Evolutionary conservation across 345 rosid genomes (phyloP), one percentile per base, ranked within the genome.

Genomic region (Linum trigynum): DNA sequence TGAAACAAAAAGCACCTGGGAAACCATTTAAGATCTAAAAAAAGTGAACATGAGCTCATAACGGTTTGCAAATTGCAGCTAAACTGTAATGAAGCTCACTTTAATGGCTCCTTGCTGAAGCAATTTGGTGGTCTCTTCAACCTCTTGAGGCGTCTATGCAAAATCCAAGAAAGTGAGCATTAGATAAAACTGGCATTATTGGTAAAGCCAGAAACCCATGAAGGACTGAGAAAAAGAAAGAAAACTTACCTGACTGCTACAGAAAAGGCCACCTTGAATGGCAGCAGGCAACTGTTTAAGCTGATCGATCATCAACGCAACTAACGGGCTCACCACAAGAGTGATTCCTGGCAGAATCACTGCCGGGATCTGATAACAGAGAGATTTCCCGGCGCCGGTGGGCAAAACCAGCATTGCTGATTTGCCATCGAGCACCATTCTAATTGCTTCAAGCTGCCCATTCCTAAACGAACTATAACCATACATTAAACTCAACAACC

Each of bases 251-350:
- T 94, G 96, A 80, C 81, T 80, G 75, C 95, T 85, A 67, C 95
- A 77, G 72, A 90, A 79, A 55, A 94, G 78, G 61, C 89, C 85
- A 39, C 99, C 99, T 32, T 39, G 81, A 32, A 90, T 78, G 64
- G 74, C 59, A 0, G 80, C 73, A 74, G 96, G 99, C 79, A 94
- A 73, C 72, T 86, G 97, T 60, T 81, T 94, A 72, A 94, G 77
- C 81, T 90, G 97, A 79, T 94, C 99, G 61, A 88, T 82, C 99
- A 94, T 94, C 83, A 94, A 63, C 7, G 99, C 91, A 63, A 94
- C 90, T 63, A 86, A 74, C 3, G 92, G 92, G 61, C 89, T 82
- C 55, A 86, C 86, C 8, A 86, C 89, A 63, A 94, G 76, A 0
- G 95, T 90, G 43, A 88, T 75, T 23, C 99, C 99, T 0, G 86